Percentiles rank a stretch among this genome's conserved stretches.
These are phyloP conservation scores for Metschnikowia hibisci DNA, from an alignment of 805 yeast genomes.

Conservation along the genomic window DNA sequence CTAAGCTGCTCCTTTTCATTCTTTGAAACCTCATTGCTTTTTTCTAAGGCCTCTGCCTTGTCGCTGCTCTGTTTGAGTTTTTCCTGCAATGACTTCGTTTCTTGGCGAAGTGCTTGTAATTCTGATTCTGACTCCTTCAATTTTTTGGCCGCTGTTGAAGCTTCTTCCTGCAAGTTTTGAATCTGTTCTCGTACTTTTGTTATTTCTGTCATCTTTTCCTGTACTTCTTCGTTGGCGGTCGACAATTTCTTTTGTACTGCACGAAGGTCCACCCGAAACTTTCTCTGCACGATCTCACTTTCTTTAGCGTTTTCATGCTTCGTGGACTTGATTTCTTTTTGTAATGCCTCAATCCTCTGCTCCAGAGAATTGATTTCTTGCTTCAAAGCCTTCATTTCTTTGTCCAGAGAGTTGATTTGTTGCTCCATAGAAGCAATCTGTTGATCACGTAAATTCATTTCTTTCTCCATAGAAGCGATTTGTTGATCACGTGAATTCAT, in stretches of 20 bases:
- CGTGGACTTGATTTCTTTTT: not conserved
- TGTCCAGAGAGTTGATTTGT: not conserved
- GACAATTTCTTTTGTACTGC: conserved; percentile 1
- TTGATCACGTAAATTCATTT: not conserved
- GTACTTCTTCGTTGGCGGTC: not conserved
- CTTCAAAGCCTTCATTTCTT: not conserved
- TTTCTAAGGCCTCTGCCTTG: conserved; percentile 18
- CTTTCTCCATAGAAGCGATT: not conserved
- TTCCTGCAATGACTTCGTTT: not conserved
- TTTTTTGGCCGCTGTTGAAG: not conserved
- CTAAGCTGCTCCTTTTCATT: conserved; percentile 39
- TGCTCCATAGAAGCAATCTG: not conserved
- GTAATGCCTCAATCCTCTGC: not conserved
- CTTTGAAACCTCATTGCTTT: conserved; percentile 21
- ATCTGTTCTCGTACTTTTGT: not conserved
- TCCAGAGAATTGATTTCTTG: not conserved
- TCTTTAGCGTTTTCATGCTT: not conserved
- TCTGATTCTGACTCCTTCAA: not conserved
- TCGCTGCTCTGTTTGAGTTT: conserved; percentile 6
- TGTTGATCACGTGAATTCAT: not conserved
- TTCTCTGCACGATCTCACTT: not conserved
- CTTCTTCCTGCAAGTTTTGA: not conserved
- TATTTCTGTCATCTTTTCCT: not conserved
- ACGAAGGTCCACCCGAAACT: conserved; percentile 1
- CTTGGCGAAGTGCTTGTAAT: not conserved